A percentile compares a stretch with the other conserved stretches of the same genome.
Evolutionary conservation across 805 yeast species (phyloP).

Genomic region (Saccharomycopsis synnaedendra): DNA sequence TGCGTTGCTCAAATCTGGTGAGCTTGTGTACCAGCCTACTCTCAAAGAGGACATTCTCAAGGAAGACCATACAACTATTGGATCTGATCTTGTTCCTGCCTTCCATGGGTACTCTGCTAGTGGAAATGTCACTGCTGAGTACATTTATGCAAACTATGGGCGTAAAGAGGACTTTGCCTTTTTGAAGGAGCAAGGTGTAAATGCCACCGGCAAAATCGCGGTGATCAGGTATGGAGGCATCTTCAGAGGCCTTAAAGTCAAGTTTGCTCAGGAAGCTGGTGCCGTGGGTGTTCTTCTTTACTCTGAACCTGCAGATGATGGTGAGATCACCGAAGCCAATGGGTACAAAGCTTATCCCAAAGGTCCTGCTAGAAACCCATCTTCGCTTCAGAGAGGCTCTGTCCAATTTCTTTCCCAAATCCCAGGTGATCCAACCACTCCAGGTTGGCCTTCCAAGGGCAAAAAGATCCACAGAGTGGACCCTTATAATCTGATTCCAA

Average conservation of each 20-base stretch:
- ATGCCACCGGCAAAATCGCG: slow-evolving; percentile 44
- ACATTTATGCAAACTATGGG: slow-evolving; percentile 53
- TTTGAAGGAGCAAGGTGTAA: slow-evolving; percentile 26
- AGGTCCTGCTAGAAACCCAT: slow-evolving; percentile 56
- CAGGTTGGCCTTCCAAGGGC: slow-evolving; percentile 49
- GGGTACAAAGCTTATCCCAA: slow-evolving; percentile 49
- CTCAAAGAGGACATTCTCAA: slow-evolving; percentile 39
- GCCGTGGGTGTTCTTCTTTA: slow-evolving; percentile 51
- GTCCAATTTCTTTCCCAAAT: slow-evolving; percentile 43
- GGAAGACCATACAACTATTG: slow-evolving; percentile 33
- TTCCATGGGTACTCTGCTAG: slow-evolving; percentile 56
- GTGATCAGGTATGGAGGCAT: slow-evolving; percentile 35
- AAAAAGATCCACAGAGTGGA: slow-evolving; percentile 26
- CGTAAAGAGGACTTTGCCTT: slow-evolving; percentile 38
- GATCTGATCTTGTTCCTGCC: slow-evolving; percentile 32
- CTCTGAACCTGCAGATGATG: slow-evolving; percentile 51
- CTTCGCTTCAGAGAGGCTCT: slow-evolving; percentile 51
- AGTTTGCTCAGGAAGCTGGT: slow-evolving; percentile 50
- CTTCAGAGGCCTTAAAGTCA: slow-evolving; percentile 44
- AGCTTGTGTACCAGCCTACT: slow-evolving; percentile 36
- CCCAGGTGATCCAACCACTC: slow-evolving; percentile 76
- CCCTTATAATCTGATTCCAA: slow-evolving; percentile 34
- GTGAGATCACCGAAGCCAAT: slow-evolving; percentile 38
- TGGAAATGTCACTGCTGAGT: slow-evolving; percentile 47
- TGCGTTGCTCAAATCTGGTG: slow-evolving; percentile 21